These are phyloP conservation scores for Phytopythium kandeliae DNA, from an alignment of 352 stramenopile species.

Conservation along the genomic window DNA sequence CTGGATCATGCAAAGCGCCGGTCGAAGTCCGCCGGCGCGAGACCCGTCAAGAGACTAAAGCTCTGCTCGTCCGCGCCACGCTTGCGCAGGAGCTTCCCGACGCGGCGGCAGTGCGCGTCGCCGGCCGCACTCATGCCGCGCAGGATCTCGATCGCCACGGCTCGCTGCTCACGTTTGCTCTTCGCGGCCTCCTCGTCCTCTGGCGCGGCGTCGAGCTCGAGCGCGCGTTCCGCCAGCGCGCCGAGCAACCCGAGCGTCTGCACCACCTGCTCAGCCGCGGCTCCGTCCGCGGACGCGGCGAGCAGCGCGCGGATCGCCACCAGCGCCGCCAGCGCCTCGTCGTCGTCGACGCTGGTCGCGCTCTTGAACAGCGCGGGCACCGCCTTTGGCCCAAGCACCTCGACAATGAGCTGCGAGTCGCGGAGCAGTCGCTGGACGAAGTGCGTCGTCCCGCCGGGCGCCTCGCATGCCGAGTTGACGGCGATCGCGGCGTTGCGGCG, in stretches of 20 bases:
- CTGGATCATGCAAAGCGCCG: constrained; percentile 1
- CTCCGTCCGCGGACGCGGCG: constrained; percentile 9
- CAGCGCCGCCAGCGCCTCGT: constrained; percentile 37
- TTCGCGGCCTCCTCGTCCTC: background rate
- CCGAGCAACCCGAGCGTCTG: constrained; percentile 52
- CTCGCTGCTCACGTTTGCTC: background rate
- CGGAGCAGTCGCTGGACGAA: constrained; percentile 40
- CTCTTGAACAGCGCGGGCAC: constrained; percentile 40
- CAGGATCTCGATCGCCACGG: constrained; percentile 1
- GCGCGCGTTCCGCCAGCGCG: constrained; percentile 13
- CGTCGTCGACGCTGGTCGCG: constrained; percentile 31
- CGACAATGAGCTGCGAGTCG: constrained; percentile 30
- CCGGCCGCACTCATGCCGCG: constrained; percentile 1
- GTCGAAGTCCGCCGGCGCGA: background rate
- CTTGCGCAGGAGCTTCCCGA: constrained; percentile 30
- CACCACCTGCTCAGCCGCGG: constrained; percentile 23
- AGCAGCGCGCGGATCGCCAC: constrained; percentile 27
- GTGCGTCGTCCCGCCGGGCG: constrained; percentile 28
- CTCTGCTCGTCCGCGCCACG: constrained; percentile 9
- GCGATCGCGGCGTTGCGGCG: constrained; percentile 47
- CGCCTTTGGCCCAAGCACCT: constrained; percentile 46
- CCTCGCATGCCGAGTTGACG: constrained; percentile 64
- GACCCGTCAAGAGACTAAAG: constrained; percentile 8
- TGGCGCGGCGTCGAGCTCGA: background rate
- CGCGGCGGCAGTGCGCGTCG: constrained; percentile 17